Base-by-base conservation (phyloP, 75 land plant species). In the Adiantum capillusveneris region DNA sequence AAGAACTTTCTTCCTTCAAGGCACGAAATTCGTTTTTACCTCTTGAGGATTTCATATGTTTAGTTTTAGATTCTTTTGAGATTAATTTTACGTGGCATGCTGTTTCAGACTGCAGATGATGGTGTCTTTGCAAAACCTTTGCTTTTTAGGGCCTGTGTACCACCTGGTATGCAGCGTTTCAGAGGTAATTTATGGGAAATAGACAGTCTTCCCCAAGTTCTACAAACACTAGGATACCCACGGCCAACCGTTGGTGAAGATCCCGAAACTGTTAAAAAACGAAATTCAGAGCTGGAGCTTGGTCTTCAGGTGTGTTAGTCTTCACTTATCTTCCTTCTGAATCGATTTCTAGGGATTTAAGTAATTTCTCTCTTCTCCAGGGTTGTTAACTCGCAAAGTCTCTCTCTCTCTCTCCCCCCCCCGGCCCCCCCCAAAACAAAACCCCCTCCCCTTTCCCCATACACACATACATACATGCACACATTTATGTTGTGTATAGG, bases 131-230 rank as follows among this genome's bases (percentile, higher is more conserved):
- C 90, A 24, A 82, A 84, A 44, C 98, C 98, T 39, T 62, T 96
- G 59, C 84, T 88, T 43, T 89, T 80, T 30, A 76, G 95, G 73
- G 98, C 95, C 66, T 93, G 98, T 63, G 98, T 93, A 44, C 98
- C 98, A 44, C 95, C 98, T 31, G 98, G 98, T 24, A 85, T 93
- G 81, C 87, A 93, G 62, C 75, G 87, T 1, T 93, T 93, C 57
- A 69, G 90, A 49, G 82, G 84, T 25, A 93, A 88, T 60, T 45
- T 88, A 28, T 93, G 98, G 98, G 98, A 88, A 52, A 74, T 57
- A 68, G 87, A 84, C 34, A 62, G 77, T 58, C 71, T 74, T 42
- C 98, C 90, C 24, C 61, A 76, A 50, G 95, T 93, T 20, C 73
- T 80, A 81, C 65, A 59, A 51, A 58, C 65, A 54, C 56, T 93